Evolutionary conservation across 1,139 yeast genomes (phyloP).

Genomic region (Petasospora fabianii): DNA sequence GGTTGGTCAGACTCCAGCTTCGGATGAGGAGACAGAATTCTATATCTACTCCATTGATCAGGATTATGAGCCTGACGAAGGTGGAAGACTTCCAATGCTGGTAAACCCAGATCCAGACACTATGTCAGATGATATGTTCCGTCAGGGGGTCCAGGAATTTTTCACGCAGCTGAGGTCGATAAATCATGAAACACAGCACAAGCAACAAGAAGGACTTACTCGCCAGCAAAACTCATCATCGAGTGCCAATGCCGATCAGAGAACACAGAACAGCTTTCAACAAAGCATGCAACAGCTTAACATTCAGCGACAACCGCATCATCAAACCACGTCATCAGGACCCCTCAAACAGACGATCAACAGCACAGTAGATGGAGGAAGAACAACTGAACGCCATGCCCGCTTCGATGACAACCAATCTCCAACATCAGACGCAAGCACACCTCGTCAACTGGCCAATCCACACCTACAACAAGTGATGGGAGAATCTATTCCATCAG

Average conservation of each 20-base stretch:
- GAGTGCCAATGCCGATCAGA: too few relatives aligned
- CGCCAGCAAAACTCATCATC: background rate
- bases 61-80: background rate
- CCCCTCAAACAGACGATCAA: too few relatives aligned
- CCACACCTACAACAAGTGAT: background rate
- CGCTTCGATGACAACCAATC: background rate
- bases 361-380: too few relatives aligned
- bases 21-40: conserved; percentile 5
- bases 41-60: conserved; percentile 1
- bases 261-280: background rate
- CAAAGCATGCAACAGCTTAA: background rate
- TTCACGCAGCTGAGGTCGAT: background rate
- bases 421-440: background rate
- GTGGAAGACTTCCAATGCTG: background rate
- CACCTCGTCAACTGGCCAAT: background rate
- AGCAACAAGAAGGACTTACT: background rate
- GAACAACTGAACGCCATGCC: too few relatives aligned
- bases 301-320: background rate
- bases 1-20: background rate
- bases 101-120: conserved; percentile 17
- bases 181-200: background rate
- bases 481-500: background rate
- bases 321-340: too few relatives aligned
- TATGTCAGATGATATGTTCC: conserved; percentile 3
- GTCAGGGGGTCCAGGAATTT: background rate